Conservation (phyloP, 805 yeast genomes). For the Clavispora fructus region DNA sequence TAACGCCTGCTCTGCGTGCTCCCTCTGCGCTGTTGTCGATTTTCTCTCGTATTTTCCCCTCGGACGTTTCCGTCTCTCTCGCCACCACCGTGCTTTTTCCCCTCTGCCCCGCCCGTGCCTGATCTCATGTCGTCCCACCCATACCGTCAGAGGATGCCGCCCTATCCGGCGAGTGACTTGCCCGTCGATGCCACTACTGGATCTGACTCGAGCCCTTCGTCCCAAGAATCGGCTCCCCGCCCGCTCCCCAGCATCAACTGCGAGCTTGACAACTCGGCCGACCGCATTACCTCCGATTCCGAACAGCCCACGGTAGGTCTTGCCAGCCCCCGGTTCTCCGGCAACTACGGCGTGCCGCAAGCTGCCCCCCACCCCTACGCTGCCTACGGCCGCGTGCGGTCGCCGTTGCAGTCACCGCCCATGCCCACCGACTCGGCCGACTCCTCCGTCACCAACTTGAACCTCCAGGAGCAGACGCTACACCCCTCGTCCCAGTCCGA, state of each 20-base stretch:
- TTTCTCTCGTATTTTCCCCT: too few relatives aligned
- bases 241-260: not conserved
- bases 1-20: too few relatives aligned
- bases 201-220: not conserved
- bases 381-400: not conserved
- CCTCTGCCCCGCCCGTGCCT: not conserved
- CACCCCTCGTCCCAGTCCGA: slow-evolving; percentile 3
- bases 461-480: slow-evolving; percentile 11
- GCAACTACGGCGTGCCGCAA: not conserved
- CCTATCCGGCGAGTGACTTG: slow-evolving; percentile 12
- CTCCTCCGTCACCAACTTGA: slow-evolving; percentile 33
- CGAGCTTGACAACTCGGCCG: not conserved
- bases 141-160: slow-evolving; percentile 15
- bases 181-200: not conserved
- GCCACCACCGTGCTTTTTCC: not conserved
- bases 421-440: slow-evolving; percentile 7
- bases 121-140: slow-evolving; percentile 14
- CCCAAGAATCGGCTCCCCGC: not conserved
- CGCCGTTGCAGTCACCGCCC: not conserved
- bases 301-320: not conserved
- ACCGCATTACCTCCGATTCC: not conserved
- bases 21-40: too few relatives aligned
- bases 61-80: too few relatives aligned
- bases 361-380: not conserved
- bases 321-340: slow-evolving; percentile 10